A percentile compares a stretch with the other conserved stretches of the same genome.
Conservation (phyloP, 345 rosid species). For the Citrus hindsii region DNA sequence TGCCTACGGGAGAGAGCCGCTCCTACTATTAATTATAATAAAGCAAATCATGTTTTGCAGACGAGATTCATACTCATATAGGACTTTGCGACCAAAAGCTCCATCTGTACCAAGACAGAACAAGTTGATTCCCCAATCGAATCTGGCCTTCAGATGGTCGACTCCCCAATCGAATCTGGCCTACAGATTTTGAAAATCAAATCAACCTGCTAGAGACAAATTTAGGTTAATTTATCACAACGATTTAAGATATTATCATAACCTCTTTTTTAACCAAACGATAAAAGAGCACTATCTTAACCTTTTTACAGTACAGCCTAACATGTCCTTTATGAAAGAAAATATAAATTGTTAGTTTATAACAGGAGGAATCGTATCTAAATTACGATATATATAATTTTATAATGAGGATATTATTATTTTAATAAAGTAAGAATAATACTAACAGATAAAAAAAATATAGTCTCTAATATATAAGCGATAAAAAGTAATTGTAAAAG, state of each 20-base stretch:
- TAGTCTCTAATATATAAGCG: too few species aligned
- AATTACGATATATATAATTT: background rate
- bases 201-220: background rate
- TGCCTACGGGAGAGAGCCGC: too few species aligned
- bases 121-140: background rate
- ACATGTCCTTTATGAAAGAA: background rate
- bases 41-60: background rate
- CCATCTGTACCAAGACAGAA: background rate
- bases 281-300: background rate
- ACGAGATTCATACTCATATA: background rate
- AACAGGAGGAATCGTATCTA: background rate
- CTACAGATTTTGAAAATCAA: background rate
- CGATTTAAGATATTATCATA: background rate
- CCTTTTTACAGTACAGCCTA: background rate
- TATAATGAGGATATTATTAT: too few species aligned
- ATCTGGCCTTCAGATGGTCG: background rate
- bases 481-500: background rate
- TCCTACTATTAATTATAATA: too few species aligned
- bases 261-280: background rate
- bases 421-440: too few species aligned
- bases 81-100: background rate
- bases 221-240: background rate
- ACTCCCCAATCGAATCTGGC: background rate
- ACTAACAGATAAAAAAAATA: too few species aligned
- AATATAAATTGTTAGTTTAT: too few species aligned